Base-by-base conservation (phyloP, 495 filamentous ascomycete genomes). In the Penicillium mononematosum region DNA sequence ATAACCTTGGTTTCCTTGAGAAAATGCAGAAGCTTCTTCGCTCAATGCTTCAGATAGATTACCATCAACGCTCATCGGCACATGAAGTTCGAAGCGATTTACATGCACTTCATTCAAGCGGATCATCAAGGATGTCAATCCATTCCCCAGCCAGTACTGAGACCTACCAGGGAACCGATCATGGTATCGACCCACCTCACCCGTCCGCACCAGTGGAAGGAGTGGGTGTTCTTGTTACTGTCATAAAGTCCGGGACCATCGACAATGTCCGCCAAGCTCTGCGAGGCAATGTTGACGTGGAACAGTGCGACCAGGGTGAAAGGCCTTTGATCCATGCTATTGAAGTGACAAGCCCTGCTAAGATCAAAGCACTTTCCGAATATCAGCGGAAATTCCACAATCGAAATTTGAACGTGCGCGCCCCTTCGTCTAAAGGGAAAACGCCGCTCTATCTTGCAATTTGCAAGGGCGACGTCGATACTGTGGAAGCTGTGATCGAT, bases 401-500 rank as follows among this genome's bases (percentile, higher is more conserved):
- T 4, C 34, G 17, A 44, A 39, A 42, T 52, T 24, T 52, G 34
- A 27, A 52, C n/a, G 49, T 52, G 32, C 19, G 17, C n/a, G 36
- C 34, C 38, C 20, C 12, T 19, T 52, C 49, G 9, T 52, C 32
- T 19, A 24, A 39, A 52, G n/a, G 32, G 4, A 7, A 52, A n/a
- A 52, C 49, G 2, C 49, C 49, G 12, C 32, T 52, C 12, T 31
- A 52, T 41, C 49, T 52, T 39, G 49, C 49, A 4, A n/a, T 52
- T 16, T 41, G 32, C 9, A 52, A 11, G 34, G 49, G 49, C 5
- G 20, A 52, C 8, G 34, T 41, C 16, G 20, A 24, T 4, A 20
- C 19, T 7, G 49, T 52, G 49, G 41, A 25, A 52, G 31, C 38
- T 22, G 34, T 52, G 11, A 52, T 52, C 19, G 49, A 39, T 52